A percentile compares a stretch with the other conserved stretches of the same genome.
Conservation (phyloP, 2,329 filamentous ascomycete genomes). For the Xylariales sp. region DNA sequence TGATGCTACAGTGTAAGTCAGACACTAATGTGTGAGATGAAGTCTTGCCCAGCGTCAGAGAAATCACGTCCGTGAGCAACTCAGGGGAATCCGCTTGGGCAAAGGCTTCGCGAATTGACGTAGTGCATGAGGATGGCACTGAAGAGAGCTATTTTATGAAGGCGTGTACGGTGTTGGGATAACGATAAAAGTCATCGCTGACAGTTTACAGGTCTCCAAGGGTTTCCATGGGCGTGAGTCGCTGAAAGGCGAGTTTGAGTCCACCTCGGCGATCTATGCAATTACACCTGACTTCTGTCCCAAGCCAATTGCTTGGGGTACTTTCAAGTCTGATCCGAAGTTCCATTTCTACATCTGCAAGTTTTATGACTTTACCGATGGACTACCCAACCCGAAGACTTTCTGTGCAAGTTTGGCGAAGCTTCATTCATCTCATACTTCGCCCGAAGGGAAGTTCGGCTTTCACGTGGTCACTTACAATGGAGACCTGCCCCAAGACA, state of each 20-base stretch:
- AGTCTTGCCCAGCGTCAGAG: too few relatives aligned
- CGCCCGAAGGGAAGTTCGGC: constrained; percentile 32
- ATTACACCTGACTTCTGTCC: constrained; percentile 10
- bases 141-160: constrained; percentile 9
- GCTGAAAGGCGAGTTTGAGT: constrained; percentile 15
- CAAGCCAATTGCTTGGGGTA: constrained; percentile 9
- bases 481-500: constrained; percentile 25
- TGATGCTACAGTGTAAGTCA: too few relatives aligned
- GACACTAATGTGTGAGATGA: too few relatives aligned
- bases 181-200: too few relatives aligned
- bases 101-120: constrained; percentile 26
- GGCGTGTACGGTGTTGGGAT: too few relatives aligned
- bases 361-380: constrained; percentile 18
- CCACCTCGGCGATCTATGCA: constrained; percentile 8
- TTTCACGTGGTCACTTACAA: constrained; percentile 30
- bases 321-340: constrained; percentile 3
- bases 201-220: too few relatives aligned
- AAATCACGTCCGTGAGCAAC: too few relatives aligned
- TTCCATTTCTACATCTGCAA: constrained; percentile 17
- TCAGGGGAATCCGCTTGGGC: too few relatives aligned
- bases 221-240: constrained; percentile 11
- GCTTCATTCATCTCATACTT: constrained; percentile 25
- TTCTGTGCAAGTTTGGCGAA: constrained; percentile 22
- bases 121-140: constrained; percentile 20
- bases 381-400: constrained; percentile 11